Conservation (phyloP, 2,329 filamentous ascomycete genomes). For the Knufia petricola region DNA sequence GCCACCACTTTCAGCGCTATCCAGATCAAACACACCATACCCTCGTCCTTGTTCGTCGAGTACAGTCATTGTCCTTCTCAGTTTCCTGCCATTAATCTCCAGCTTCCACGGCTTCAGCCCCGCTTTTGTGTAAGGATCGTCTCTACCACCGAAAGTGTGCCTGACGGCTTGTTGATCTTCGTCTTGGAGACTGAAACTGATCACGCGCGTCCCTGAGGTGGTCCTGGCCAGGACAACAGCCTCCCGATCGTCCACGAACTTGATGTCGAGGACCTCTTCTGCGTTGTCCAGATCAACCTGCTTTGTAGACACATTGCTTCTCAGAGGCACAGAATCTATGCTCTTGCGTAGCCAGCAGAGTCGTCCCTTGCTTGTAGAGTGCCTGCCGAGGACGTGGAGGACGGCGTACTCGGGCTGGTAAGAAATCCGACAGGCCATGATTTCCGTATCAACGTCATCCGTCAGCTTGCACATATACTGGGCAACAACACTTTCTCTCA, state of each 20-base stretch:
- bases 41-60: constrained; percentile 44
- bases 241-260: constrained; percentile 9
- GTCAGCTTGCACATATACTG: constrained; percentile 46
- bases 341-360: constrained; percentile 1
- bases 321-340: background rate
- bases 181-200: background rate
- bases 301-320: background rate
- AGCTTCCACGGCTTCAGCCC: constrained; percentile 36
- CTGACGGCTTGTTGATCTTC: background rate
- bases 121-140: constrained; percentile 33
- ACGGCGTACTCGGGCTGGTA: background rate
- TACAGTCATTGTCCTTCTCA: constrained; percentile 44
- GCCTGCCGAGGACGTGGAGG: background rate
- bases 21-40: constrained; percentile 49
- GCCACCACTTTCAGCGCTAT: constrained; percentile 31
- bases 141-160: constrained; percentile 35
- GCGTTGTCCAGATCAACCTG: background rate
- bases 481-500: constrained; percentile 59
- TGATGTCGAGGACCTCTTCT: constrained; percentile 9
- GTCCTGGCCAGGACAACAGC: constrained; percentile 21
- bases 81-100: constrained; percentile 47
- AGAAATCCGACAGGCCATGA: background rate
- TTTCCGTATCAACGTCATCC: background rate
- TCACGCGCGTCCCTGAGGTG: constrained; percentile 23
- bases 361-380: background rate